Conservation (phyloP, 139 green algal genomes). For the Micractinium sp. region DNA sequence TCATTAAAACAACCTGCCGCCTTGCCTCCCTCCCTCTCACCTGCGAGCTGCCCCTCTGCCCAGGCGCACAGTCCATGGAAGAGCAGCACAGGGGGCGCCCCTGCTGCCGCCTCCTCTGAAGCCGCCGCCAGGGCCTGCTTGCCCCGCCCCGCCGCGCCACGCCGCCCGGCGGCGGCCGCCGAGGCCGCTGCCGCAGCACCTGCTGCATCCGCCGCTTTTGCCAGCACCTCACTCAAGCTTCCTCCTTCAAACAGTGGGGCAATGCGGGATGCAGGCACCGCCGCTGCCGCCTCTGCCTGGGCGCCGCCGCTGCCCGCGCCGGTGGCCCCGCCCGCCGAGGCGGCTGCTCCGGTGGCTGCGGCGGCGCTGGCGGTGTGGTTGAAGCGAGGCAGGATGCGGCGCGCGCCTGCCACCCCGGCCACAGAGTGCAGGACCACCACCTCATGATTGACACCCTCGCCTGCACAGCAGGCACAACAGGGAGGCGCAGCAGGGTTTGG, state of each 20-base stretch:
- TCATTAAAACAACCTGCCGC: background rate
- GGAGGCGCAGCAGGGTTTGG: too few species aligned
- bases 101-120: background rate
- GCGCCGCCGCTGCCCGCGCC: background rate
- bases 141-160: background rate
- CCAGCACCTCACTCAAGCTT: conserved; percentile 29
- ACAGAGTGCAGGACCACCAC: conserved; percentile 44
- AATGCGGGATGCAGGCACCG: background rate
- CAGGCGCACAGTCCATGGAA: conserved; percentile 52
- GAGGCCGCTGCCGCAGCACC: background rate
- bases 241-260: conserved; percentile 28
- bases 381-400: conserved; percentile 7
- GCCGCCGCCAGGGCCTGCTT: background rate
- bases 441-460: conserved; percentile 34
- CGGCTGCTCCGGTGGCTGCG: background rate
- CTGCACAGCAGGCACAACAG: too few species aligned
- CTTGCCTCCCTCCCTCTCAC: background rate
- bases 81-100: conserved; percentile 14
- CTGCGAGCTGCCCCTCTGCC: conserved; percentile 56
- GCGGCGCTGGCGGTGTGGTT: too few species aligned
- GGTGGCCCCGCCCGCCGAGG: too few species aligned
- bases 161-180: background rate
- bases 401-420: conserved; percentile 1
- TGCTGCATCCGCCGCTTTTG: background rate
- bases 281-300: too few species aligned